Percentiles rank a stretch among this genome's conserved stretches.
These are phyloP conservation scores for Russula emetica DNA, from an alignment of 768 basidiomycete genomes.

Conservation along the genomic window DNA sequence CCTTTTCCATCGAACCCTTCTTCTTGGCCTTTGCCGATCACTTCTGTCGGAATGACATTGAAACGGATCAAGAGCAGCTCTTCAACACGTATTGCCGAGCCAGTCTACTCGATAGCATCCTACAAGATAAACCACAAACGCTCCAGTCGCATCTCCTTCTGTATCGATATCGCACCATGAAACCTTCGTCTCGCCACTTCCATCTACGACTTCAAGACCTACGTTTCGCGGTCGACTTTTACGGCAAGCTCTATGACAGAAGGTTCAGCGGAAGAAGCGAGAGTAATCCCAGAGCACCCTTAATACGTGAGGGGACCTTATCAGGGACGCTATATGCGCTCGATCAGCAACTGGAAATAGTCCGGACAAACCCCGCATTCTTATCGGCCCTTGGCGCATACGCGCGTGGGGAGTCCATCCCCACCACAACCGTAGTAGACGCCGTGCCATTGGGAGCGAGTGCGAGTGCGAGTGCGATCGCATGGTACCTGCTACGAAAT, in stretches of 20 bases:
- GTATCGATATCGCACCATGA: slow-evolving; percentile 62
- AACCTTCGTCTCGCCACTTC: slow-evolving; percentile 54
- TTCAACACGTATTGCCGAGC: slow-evolving; percentile 75
- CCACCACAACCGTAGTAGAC: slow-evolving; percentile 22
- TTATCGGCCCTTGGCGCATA: slow-evolving; percentile 47
- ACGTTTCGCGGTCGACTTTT: slow-evolving; percentile 71
- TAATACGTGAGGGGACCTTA: slow-evolving; percentile 69
- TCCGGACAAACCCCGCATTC: slow-evolving; percentile 44
- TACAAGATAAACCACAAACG: slow-evolving; percentile 84
- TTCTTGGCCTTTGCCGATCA: slow-evolving; percentile 81
- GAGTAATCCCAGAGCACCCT: slow-evolving; percentile 58
- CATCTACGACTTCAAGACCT: slow-evolving; percentile 69
- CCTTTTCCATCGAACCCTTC: slow-evolving; percentile 76
- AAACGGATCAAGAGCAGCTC: slow-evolving; percentile 53
- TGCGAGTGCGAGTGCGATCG: slow-evolving; percentile 43
- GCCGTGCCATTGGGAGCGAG: slow-evolving; percentile 6
- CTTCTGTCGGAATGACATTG: slow-evolving; percentile 59
- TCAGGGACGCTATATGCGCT: slow-evolving; percentile 60
- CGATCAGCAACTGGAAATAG: slow-evolving; percentile 50
- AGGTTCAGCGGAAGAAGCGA: slow-evolving; percentile 70
- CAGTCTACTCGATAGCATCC: slow-evolving; percentile 75
- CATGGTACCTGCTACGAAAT: slow-evolving; percentile 70
- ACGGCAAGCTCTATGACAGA: slow-evolving; percentile 66
- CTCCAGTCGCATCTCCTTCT: slow-evolving; percentile 71
- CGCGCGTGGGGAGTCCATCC: slow-evolving; percentile 47